Evolutionary conservation across 495 filamentous ascomycete species (phyloP).

Genomic region (Bacidia gigantensis): DNA sequence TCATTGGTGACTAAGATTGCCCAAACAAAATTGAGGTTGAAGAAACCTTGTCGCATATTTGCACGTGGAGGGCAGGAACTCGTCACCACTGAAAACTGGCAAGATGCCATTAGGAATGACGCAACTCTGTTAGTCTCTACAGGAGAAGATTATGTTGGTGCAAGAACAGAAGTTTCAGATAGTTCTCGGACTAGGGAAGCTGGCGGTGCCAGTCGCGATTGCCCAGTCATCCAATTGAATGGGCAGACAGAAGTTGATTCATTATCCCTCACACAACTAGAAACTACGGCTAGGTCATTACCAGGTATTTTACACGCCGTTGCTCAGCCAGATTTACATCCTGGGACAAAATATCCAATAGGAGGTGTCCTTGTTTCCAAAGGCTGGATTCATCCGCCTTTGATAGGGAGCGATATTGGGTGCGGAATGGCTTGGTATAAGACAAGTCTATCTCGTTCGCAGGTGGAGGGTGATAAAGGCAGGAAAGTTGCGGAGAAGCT

Average conservation of each 20-base stretch:
- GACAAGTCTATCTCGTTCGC: constrained; percentile 19
- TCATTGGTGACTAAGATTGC: constrained; percentile 21
- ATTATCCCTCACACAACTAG: constrained; percentile 20
- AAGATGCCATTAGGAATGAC: constrained; percentile 16
- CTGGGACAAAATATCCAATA: constrained; percentile 27
- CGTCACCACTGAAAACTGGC: constrained; percentile 18
- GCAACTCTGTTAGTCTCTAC: constrained; percentile 19
- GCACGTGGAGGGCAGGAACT: constrained; percentile 23
- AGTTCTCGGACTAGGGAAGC: background rate
- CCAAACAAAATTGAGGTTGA: constrained; percentile 23
- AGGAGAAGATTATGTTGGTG: constrained; percentile 26
- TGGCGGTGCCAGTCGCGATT: background rate
- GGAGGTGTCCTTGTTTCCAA: constrained; percentile 26
- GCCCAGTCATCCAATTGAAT: constrained; percentile 17
- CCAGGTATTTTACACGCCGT: constrained; percentile 24
- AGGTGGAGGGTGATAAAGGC: constrained; percentile 22
- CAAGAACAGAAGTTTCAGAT: constrained; percentile 3
- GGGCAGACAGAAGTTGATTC: constrained; percentile 20
- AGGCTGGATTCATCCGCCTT: constrained; percentile 26
- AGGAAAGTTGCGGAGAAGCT: constrained; percentile 25
- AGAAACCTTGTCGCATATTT: constrained; percentile 23
- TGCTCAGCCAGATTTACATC: constrained; percentile 27
- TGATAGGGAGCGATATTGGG: constrained; percentile 29
- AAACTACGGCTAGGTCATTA: constrained; percentile 19
- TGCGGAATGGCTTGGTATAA: constrained; percentile 30